Base-by-base conservation (phyloP, 192 early-diverging fungal species). In the Helicostylum pulchrum region DNA sequence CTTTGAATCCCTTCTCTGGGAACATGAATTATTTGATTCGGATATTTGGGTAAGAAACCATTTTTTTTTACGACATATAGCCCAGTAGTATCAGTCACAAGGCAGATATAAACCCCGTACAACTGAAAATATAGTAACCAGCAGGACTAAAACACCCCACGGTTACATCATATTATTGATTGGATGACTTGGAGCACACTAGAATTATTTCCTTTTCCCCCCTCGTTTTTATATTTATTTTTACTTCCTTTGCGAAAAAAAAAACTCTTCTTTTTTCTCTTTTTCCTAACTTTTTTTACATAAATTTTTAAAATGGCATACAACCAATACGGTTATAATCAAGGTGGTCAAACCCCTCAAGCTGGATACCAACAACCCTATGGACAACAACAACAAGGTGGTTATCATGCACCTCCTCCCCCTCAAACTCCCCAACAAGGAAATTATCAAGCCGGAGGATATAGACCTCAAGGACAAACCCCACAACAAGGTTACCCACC, bases 241-340 rank as follows among this genome's bases (percentile, higher is more conserved):
- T 9, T 39, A 39, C 9, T 39, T 39, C 36, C 36, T 39, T 39
- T 1, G 36, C 36, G 26, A 26, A 26, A 26, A 26, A 26, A 39
- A 10, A 39, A 9, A 39, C 36, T 3, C 9, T 39, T 39, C 7
- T 39, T 39, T 39, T 31, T 60, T 26, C 30, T 42, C 45, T 44
- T 54, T 31, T 44, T 53, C 15, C 44, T 47, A 34, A 26, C 26
- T 47, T 42, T 60, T 51, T 60, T 43, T 23, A 59, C 39, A 31
- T 66, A 15, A 2, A 19, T 48, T 66, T 44, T 56, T 19, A 36
- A 12, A 45, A 45, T 21, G 43, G 1, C 57, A 20, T 59, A 59
- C 36, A 59, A 59, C 43, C 54, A 34, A 56, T 20, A 56, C 8
- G n/a, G 34, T n/a, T 30, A 30, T 54, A 57, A 53, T 39, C 64